Base-by-base conservation (phyloP, 345 rosid species). In the Cardamine resedifolia region DNA sequence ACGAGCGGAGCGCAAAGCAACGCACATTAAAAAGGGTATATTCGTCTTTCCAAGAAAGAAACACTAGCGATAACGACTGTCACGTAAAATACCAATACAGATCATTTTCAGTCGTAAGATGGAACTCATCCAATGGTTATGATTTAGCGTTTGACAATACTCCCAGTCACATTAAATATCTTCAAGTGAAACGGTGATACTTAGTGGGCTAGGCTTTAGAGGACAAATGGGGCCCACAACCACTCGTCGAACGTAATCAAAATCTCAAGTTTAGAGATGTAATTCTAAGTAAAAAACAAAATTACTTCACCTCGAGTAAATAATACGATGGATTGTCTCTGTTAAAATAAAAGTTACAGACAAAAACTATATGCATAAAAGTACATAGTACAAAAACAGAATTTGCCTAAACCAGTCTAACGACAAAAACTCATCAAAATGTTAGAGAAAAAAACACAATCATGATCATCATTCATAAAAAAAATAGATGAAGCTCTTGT, bases 1-100 rank as follows among this genome's bases (percentile, higher is more conserved):
- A 69, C 53, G 59, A 69, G 71, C 70, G 79, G 75, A 69, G 79
- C 79, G 66, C 49, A 68, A 75, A 60, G 57, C 58, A 27, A 68
- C 56, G 78, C 72, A 66, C 45, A 50, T 58, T 50, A 5, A 2
- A 7, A 44, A 60, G 78, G 78, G 63, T 75, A 69, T 53, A 69
- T 76, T 76, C 70, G 75, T 69, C 39, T 51, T 75, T 68, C 28
- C 1, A 0, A 0, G 9, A 1, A 2, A 10, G 44, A 16, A 26
- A 12, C 65, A 19, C 60, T 45, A 70, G 2, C n/a, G 58, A 10
- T 4, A 56, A 6, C 59, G 75, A 8, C 75, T 14, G 79, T 76
- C 52, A 63, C 38, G 28, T 26, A 44, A 63, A 10, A 38, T 18
- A 36, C 16, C 2, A 20, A 53, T 21, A 69, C 79, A 28, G 28